phyloP scores from a whole-genome alignment of 208 protist species.

The Acanthamoeba polyphaga region DNA sequence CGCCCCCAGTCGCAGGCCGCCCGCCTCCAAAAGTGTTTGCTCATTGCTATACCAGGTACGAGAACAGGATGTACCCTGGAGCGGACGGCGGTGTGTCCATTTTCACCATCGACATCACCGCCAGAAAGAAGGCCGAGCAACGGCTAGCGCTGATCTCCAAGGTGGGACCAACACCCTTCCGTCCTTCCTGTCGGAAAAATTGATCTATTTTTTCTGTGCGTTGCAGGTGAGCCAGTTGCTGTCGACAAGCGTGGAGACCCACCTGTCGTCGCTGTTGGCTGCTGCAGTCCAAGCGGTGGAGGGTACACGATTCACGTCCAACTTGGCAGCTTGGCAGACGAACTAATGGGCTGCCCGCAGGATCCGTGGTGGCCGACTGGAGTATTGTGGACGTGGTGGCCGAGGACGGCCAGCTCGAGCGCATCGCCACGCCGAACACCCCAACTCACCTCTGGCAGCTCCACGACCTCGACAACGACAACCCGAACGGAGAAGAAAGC shows the following conservation, averaged over 20 bases:
- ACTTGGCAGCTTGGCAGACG: not conserved
- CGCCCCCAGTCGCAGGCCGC: too few relatives aligned
- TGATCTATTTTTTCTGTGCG: too few relatives aligned
- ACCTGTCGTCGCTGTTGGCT: not conserved
- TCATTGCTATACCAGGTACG: not conserved
- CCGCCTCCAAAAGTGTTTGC: too few relatives aligned
- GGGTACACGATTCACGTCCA: not conserved
- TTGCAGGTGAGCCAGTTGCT: not conserved
- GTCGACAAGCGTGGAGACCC: not conserved
- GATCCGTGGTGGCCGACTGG: conserved; percentile 13
- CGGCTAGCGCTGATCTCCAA: not conserved
- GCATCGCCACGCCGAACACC: not conserved
- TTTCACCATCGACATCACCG: not conserved
- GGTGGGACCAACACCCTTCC: too few relatives aligned
- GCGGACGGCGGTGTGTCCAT: not conserved
- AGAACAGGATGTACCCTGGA: conserved; percentile 13
- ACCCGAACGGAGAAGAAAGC: too few relatives aligned
- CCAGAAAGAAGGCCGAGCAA: not conserved
- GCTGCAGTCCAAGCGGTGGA: not conserved
- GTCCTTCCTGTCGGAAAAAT: too few relatives aligned
- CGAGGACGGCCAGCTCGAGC: not conserved
- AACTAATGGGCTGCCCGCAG: not conserved
- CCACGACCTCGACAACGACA: not conserved
- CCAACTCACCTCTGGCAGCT: not conserved
- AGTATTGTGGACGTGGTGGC: not conserved